A percentile compares a stretch with the other conserved stretches of the same genome.
These are phyloP conservation scores for Ophiosphaerella narmari DNA, from an alignment of 2,329 filamentous ascomycete genomes.

Conservation along the genomic window DNA sequence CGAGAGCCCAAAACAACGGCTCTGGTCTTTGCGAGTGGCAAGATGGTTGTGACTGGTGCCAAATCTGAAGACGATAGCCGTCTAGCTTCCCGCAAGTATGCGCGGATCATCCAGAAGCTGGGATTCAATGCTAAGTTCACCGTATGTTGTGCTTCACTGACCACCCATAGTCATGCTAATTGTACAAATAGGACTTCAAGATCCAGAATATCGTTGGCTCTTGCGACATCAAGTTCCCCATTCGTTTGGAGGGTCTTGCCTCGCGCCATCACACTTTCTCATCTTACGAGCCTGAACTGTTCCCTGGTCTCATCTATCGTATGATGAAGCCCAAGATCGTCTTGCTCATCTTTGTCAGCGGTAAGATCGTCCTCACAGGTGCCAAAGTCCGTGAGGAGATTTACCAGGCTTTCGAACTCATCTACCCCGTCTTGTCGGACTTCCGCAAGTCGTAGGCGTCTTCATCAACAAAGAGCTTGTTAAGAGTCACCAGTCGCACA, in stretches of 20 bases:
- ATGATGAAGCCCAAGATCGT: constrained; percentile 99
- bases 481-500: constrained; percentile 8
- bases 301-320: constrained; percentile 98
- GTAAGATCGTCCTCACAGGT: constrained; percentile 97
- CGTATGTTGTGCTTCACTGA: constrained; percentile 28
- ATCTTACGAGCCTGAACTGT: constrained; percentile 96
- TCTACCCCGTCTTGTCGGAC: constrained; percentile 50
- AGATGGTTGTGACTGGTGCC: constrained; percentile 99
- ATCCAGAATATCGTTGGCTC: constrained; percentile 96
- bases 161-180: constrained; percentile 22
- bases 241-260: constrained; percentile 92
- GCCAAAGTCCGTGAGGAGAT: constrained; percentile 99
- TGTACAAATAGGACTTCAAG: constrained; percentile 75
- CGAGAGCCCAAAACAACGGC: constrained; percentile 98
- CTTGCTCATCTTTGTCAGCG: constrained; percentile 94
- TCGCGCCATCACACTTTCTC: constrained; percentile 95
- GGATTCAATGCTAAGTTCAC: constrained; percentile 99
- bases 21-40: constrained; percentile 95
- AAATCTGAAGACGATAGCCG: constrained; percentile 98
- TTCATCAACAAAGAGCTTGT: constrained; percentile 4
- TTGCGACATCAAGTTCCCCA: constrained; percentile 99
- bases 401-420: constrained; percentile 49
- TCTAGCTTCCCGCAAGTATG: constrained; percentile 95
- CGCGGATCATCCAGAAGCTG: constrained; percentile 98
- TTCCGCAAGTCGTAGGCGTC: constrained; percentile 64